These are phyloP conservation scores for Triticum monococcum DNA, from an alignment of 176 grass and related monocot species.

Conservation along the genomic window DNA sequence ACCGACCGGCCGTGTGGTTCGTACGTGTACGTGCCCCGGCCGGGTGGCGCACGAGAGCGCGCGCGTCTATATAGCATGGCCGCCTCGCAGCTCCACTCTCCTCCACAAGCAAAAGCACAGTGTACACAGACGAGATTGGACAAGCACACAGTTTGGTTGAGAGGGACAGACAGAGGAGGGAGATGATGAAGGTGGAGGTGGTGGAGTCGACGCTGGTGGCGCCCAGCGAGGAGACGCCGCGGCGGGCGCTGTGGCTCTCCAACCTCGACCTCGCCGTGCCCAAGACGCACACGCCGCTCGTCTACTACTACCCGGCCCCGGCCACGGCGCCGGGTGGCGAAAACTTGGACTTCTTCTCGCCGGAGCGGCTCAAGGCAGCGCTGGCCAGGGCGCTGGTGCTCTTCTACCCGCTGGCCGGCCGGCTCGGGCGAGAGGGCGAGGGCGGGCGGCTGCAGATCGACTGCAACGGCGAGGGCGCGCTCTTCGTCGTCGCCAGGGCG, in stretches of 20 bases:
- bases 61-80: neutral
- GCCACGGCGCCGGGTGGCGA: neutral
- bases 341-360: conserved; percentile 19
- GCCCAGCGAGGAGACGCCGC: neutral
- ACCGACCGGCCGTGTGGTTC: no score
- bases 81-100: neutral
- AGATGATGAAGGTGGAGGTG: conserved; percentile 32
- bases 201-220: conserved; percentile 1
- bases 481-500: conserved; percentile 21
- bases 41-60: neutral
- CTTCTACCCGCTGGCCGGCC: neutral
- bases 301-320: conserved; percentile 43
- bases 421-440: neutral
- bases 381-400: neutral
- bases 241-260: neutral
- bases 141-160: neutral
- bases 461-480: neutral
- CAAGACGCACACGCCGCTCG: conserved; percentile 25
- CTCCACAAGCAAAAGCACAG: neutral
- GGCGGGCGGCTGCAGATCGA: neutral
- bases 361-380: conserved; percentile 22
- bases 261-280: conserved; percentile 1
- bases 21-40: no score
- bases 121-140: neutral
- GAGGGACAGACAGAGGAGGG: neutral